Conservation (phyloP, 164 flowering plant species). For the Dillenia suffruticosa region DNA sequence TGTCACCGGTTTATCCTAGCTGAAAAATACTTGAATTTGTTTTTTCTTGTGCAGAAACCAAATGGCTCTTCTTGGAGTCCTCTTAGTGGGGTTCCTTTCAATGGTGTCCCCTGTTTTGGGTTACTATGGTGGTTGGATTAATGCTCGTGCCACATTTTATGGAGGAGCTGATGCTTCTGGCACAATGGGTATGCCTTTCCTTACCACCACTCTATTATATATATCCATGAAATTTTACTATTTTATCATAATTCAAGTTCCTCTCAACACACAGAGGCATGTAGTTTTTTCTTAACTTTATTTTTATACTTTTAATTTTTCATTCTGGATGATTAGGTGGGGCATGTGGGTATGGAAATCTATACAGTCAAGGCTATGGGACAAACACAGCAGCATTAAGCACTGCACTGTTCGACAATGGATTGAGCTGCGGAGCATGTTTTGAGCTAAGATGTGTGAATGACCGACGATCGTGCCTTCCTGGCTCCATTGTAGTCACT, state of each 20-base stretch:
- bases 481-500: slow-evolving; percentile 57
- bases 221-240: too few species aligned
- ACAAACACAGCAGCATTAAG: slow-evolving; percentile 70
- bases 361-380: slow-evolving; percentile 74
- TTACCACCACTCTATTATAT: too few species aligned
- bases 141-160: slow-evolving; percentile 77
- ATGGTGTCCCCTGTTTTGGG: slow-evolving; percentile 30
- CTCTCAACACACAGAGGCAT: not conserved
- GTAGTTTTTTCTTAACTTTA: not conserved
- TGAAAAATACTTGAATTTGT: too few species aligned
- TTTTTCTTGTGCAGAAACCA: slow-evolving; percentile 19
- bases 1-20: too few species aligned
- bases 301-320: not conserved
- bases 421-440: slow-evolving; percentile 72
- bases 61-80: slow-evolving; percentile 33
- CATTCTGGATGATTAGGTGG: slow-evolving; percentile 39
- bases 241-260: not conserved
- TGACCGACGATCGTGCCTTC: slow-evolving; percentile 60
- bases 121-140: slow-evolving; percentile 49
- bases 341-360: slow-evolving; percentile 86
- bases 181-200: slow-evolving; percentile 52
- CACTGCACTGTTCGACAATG: slow-evolving; percentile 67
- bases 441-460: slow-evolving; percentile 49
- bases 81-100: slow-evolving; percentile 24
- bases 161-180: slow-evolving; percentile 83